A percentile compares a stretch with the other conserved stretches of the same genome.
Conservation (phyloP, 345 rosid genomes). For the Syzygium grande region DNA sequence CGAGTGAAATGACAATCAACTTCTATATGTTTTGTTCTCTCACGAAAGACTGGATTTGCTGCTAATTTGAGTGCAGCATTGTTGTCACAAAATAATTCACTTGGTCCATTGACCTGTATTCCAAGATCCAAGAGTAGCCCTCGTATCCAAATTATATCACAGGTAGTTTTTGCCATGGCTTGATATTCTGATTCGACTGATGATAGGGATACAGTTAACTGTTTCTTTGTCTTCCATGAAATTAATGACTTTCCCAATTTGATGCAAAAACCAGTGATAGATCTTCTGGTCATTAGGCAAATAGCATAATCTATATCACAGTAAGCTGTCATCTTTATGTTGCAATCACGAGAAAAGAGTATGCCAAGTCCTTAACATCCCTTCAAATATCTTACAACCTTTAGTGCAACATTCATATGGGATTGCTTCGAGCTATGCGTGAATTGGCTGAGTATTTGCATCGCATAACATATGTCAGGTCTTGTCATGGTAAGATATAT, state of each 20-base stretch:
- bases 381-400: neutral
- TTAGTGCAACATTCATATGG: neutral
- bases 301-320: neutral
- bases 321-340: too few species aligned
- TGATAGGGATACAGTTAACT: neutral
- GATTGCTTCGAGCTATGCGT: neutral
- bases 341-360: neutral
- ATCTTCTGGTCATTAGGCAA: neutral
- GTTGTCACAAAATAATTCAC: neutral
- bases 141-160: neutral
- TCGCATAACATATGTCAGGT: neutral
- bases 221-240: neutral
- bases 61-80: neutral
- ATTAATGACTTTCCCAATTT: neutral
- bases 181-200: rapidly evolving
- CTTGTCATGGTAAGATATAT: neutral
- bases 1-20: neutral
- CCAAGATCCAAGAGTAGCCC: neutral
- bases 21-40: neutral
- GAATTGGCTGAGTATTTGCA: neutral
- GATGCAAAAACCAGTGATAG: neutral
- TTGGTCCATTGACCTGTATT: neutral
- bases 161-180: neutral
- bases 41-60: neutral
- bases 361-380: neutral